Evolutionary conservation across 1,139 yeast species (phyloP), one percentile per base, ranked within the genome.

Genomic region (Debaryomyces robertsiae): DNA sequence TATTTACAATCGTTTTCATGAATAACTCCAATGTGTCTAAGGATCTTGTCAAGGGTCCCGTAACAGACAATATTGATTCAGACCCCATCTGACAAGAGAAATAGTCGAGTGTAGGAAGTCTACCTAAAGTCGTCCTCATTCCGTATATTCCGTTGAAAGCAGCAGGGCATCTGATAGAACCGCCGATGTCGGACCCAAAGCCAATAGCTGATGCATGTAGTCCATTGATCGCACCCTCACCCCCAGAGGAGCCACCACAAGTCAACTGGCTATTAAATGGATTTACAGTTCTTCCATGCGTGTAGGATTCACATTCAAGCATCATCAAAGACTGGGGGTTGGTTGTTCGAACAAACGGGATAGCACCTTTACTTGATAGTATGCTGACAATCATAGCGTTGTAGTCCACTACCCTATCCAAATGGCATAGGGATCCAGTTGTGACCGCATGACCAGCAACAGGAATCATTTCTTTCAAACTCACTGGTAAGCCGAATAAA

Each of bases 151-250:
- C 83, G 38, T 75, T 72, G 45, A 73, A 73, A 9, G 74, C 66
- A 3, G 83, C 75, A 2, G 87, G 87, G 41, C 69, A 68, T 40
- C 86, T 62, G 38, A 81, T 77, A 23, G 79, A 69, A 4, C 86
- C 87, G 10, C 85, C 87, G 49, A 82, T 78, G 57, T 82, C 86
- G 11, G 84, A 77, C 7, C 85, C 84, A 31, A 80, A 40, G 2
- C 66, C 65, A 32, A 61, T 46, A 13, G 58, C 49, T 23, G 57
- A 46, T 4, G 54, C 58, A 29, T 43, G 45, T 31, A 48, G 36
- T 3, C 42, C 49, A 9, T 49, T 53, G n/a, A 57, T 44, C 1
- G 59, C 61, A 27, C 62, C 65, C 42, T 58, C 63, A 13, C 65
- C 65, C 13, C 62, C 57, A 2, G 61, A 56, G 4, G 61, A 56